Base-by-base conservation (phyloP, 331 rosid genomes). In the Malus hybrid region DNA sequence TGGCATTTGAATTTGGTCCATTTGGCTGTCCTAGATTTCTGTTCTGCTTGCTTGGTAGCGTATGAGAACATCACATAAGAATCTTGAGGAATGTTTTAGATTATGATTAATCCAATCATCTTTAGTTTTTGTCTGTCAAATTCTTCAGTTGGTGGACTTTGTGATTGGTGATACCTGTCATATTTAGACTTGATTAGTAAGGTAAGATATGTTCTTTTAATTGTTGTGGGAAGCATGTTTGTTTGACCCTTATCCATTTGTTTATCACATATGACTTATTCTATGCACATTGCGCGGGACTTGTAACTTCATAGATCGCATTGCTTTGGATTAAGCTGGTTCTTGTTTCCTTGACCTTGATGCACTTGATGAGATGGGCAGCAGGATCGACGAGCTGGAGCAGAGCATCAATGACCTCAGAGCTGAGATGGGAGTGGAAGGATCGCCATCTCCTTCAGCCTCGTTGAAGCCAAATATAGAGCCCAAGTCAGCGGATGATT, bases 341-440 rank as follows among this genome's bases (percentile, higher is more conserved):
- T 70, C n/a, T 75, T 77, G 63, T 83, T 74, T 83, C 84, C 86
- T 85, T 88, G 46, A 85, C 80, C 64, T 19, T 13, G 27, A 72
- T 19, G 72, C 55, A 82, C 92, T 86, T 68, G 87, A 86, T 70
- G 90, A 83, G 74, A 81, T 88, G 90, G 85, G 87, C 34, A 48
- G 44, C 76, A 86, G 81, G 80, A 84, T 86, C 11, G 83, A 82
- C n/a, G 85, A 86, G 80, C 22, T 88, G 57, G 90, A 82, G 78
- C 78, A 78, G 34, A 86, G 83, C 78, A 83, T 88, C 83, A 76
- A 80, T 27, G 88, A 82, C 65, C 87, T 88, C 57, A 63, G 77
- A 74, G 8, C 76, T 20, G 88, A 88, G 70, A 84, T 88, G 70
- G 88, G 86, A 75, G 63, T 78, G 63, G 88, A 80, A 39, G 80